Base-by-base conservation (phyloP, 23 red algal genomes). In the Agarophyton chilense region DNA sequence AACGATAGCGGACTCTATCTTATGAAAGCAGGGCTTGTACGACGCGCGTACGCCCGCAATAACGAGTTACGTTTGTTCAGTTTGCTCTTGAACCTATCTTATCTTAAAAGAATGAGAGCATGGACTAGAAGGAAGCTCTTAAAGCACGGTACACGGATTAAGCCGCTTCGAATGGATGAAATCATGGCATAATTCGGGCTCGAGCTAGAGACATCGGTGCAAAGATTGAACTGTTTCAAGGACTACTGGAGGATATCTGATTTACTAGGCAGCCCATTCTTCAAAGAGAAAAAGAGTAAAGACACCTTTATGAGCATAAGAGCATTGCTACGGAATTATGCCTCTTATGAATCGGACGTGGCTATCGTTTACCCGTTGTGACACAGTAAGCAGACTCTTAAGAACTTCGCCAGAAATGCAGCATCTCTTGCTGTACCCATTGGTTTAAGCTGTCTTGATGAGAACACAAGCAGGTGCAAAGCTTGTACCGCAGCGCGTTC, bases 351-450 rank as follows among this genome's bases (percentile, higher is more conserved):
- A 5, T 21, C 41, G 11, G 72, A 77, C 21, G n/a, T 49, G 47
- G 72, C 72, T 34, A 25, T 29, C 6, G 5, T 51, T 4, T 35
- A 77, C n/a, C 72, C 49, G 28, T 33, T 77, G 44, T 77, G 72
- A 39, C 72, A 77, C 35, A 52, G 44, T 19, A 35, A 39, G 4
- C n/a, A 46, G n/a, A 35, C 50, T 54, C n/a, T 77, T 22, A 6
- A 77, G 50, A 35, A 77, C 41, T 77, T 77, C 28, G 44, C n/a
- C 3, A 22, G 72, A 77, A 77, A 77, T 34, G 72, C 72, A 52
- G 41, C 72, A 4, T 17, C 72, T 13, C 6, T 77, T 4, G 72
- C 72, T 10, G 21, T 77, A 19, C 35, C 72, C 7, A 5, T 52
- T 25, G 72, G 72, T 4, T 35, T 77, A 39, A 77, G 72, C 21